A percentile compares a stretch with the other conserved stretches of the same genome.
Conservation (phyloP, 140 eudicot species). For the Stevia rebaudiana region DNA sequence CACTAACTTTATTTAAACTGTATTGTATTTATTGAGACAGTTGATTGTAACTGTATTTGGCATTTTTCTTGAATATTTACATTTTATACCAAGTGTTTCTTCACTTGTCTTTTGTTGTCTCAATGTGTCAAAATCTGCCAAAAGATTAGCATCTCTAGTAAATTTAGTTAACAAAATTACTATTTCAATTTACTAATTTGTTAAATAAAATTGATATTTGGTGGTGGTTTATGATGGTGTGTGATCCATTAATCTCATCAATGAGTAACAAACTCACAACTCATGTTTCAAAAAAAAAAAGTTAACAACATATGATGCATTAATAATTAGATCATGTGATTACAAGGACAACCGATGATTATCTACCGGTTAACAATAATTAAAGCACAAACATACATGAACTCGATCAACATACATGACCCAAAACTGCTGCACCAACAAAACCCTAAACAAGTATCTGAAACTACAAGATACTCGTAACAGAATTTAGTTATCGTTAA, state of each 20-base stretch:
- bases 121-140: neutral
- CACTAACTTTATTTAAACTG: neutral
- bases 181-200: neutral
- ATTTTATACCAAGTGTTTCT: neutral
- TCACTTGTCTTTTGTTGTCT: neutral
- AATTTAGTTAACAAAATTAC: neutral
- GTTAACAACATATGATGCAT: constrained; percentile 5
- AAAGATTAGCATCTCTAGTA: neutral
- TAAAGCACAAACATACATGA: constrained; percentile 3
- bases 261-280: neutral
- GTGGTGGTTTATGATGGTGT: neutral
- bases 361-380: constrained; percentile 8
- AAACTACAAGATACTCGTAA: constrained; percentile 7
- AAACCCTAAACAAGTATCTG: neutral
- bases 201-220: neutral
- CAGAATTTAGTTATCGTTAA: neutral
- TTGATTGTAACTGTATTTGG: constrained; percentile 2
- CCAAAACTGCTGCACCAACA: constrained; percentile 58
- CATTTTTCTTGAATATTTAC: neutral
- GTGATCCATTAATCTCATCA: neutral
- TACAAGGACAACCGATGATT: neutral
- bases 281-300: neutral
- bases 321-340: constrained; percentile 7
- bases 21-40: neutral
- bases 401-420: constrained; percentile 35